Evolutionary conservation across 2,329 filamentous ascomycete species (phyloP), one percentile per base, ranked within the genome.

Genomic region (Aotearoamyces nothofagi): DNA sequence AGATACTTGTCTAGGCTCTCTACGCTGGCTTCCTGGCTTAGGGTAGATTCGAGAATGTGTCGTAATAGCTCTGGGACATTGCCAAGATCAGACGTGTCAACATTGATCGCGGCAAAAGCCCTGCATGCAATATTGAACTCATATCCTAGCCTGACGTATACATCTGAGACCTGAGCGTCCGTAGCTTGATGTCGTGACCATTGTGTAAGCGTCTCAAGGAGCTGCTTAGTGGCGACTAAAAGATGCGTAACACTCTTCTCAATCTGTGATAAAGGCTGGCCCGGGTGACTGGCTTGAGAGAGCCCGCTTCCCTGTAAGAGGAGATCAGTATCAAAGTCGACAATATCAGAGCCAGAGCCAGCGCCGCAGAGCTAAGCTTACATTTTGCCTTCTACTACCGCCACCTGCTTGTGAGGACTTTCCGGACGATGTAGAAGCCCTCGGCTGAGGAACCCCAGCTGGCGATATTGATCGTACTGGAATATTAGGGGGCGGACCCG

Each of bases 51-150:
- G 31, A 98, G 68, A 33, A 98, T 96, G 34, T 76, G 75, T 43
- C 90, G 75, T 38, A 98, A 58, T 34, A 86, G 63, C 51, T 98
- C 90, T 5, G 90, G 90, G 3, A 98, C 90, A 42, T 93, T 93
- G 33, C 90, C 90, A 9, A 98, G 65, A 52, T 98, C 90, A 15
- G 74, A 71, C 2, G 86, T 94, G 46, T 98, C 90, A 38, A 98
- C 90, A 37, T 92, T 90, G 47, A 98, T 98, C 33, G 86, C 83
- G 45, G 82, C 83, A 56, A 98, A 98, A 36, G 90, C 87, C 32
- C 90, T 78, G 54, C 87, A 96, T 15, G 90, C 90, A 61, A 98
- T 90, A 56, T 98, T 98, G 66, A 98, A 98, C 56, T 98, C 90
- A 56, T 98, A 98, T 26, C 90, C 90, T 36, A 98, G 61, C 36